Base-by-base conservation (phyloP, 352 stramenopile genomes). In the Globisporangium camurandrum region DNA sequence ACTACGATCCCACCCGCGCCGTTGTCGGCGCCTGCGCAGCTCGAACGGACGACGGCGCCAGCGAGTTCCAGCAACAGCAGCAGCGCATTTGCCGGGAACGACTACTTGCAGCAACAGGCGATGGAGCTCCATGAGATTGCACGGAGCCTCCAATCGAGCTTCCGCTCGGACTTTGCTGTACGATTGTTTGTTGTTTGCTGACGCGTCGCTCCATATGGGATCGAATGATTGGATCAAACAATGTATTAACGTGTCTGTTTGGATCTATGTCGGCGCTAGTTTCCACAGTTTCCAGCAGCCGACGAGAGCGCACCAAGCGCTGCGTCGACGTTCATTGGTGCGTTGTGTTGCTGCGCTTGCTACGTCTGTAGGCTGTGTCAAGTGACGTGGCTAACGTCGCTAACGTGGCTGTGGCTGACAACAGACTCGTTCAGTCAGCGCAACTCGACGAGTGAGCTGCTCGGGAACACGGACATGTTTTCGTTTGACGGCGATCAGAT, bases 71-170 rank as follows among this genome's bases (percentile, higher is more conserved):
- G 51, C 64, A 58, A 31, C 60, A 61, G 16, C 22, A 41, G 28
- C 30, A 14, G n/a, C 10, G 20, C 26, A 4, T 27, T 30, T 2
- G 44, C 34, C n/a, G 57, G 51, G 38, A 79, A 75, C 50, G 67
- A 78, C 9, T 69, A 67, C 49, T 60, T 83, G 31, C 65, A 85
- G 54, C 69, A 78, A 43, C 68, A 84, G 54, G 67, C 73, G 14
- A 77, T 79, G 54, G 75, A 87, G 54, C 57, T 87, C 12, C 73
- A 67, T 0, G 75, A 83, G 46, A 80, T 85, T 36, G 73, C 75
- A 12, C 66, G 74, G 19, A 87, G 66, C 42, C 48, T 87, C 40
- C 71, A 87, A 55, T 83, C 72, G 27, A 71, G 66, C 4, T 79
- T 75, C 38, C 57, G 59, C 1, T 38, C 56, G 16, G 56, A 62